Conservation (phyloP, 2,329 filamentous ascomycete species). For the Penicillium sp. region DNA sequence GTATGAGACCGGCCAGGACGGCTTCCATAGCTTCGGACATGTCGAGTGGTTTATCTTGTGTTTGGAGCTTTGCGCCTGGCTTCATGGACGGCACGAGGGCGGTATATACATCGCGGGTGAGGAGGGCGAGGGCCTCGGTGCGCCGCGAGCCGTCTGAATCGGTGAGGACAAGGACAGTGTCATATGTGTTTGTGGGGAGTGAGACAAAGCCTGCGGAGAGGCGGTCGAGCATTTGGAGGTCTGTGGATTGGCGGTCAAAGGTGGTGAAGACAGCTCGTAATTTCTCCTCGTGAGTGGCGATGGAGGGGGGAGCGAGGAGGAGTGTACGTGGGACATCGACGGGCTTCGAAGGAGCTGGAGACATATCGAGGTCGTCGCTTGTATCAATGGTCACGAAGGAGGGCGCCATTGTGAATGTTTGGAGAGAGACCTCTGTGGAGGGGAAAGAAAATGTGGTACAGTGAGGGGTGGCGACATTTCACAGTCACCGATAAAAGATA, state of each 20-base stretch:
- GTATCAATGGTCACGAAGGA: constrained; percentile 55
- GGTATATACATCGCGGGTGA: constrained; percentile 66
- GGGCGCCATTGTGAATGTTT: constrained; percentile 20
- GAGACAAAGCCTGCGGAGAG: constrained; percentile 76
- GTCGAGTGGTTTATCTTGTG: constrained; percentile 63
- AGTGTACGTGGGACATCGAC: constrained; percentile 59
- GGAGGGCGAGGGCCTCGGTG: constrained; percentile 61
- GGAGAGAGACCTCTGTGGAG: background rate
- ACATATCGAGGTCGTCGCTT: constrained; percentile 52
- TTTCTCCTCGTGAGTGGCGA: constrained; percentile 79
- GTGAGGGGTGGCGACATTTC: constrained; percentile 25
- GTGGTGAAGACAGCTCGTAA: constrained; percentile 68
- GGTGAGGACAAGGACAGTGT: constrained; percentile 77
- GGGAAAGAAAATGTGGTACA: constrained; percentile 4
- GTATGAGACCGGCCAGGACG: constrained; percentile 23
- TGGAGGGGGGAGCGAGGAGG: constrained; percentile 84
- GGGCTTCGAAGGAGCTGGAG: constrained; percentile 27
- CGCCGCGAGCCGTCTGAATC: constrained; percentile 67
- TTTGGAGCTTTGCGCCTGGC: constrained; percentile 58
- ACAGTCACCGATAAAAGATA: constrained; percentile 17
- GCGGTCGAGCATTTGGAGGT: constrained; percentile 97
- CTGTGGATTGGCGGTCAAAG: constrained; percentile 73
- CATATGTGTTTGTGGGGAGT: constrained; percentile 75
- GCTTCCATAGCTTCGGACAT: constrained; percentile 34
- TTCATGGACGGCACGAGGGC: constrained; percentile 69